Percentiles rank a stretch among this genome's conserved stretches.
phyloP scores from a whole-genome alignment of 148 eudicot species.

The Euryodendron excelsum region DNA sequence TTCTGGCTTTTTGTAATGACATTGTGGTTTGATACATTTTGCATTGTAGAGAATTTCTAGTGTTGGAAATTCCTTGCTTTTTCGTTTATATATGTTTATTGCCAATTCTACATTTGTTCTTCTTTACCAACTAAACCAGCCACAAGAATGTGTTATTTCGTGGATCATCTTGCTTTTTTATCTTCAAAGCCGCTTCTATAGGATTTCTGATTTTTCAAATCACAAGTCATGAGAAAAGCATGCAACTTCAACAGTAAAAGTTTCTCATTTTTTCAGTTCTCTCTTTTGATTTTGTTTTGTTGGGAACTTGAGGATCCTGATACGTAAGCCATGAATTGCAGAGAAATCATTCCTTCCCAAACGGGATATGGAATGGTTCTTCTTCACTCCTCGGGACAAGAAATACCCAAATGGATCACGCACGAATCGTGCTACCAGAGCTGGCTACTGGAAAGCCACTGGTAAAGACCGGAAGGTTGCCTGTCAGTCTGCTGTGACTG shows the following conservation, averaged over 20 bases:
- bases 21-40: neutral
- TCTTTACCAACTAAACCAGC: conserved; percentile 9
- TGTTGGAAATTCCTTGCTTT: conserved; percentile 11
- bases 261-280: conserved; percentile 14
- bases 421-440: conserved; percentile 78
- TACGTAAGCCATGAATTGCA: conserved; percentile 27
- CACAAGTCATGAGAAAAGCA: neutral
- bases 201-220: conserved; percentile 23
- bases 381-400: conserved; percentile 75
- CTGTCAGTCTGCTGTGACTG: conserved; percentile 54
- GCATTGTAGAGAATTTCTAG: neutral
- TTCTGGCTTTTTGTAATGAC: neutral
- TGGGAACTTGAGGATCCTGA: conserved; percentile 15
- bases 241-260: conserved; percentile 5
- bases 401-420: conserved; percentile 87
- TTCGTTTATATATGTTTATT: neutral
- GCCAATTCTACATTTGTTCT: conserved; percentile 13
- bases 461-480: conserved; percentile 82
- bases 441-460: conserved; percentile 97
- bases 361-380: conserved; percentile 91
- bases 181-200: conserved; percentile 25
- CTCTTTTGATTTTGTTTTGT: conserved; percentile 2
- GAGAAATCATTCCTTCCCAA: conserved; percentile 89
- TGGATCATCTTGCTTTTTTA: conserved; percentile 34
- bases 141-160: conserved; percentile 10